Evolutionary conservation across 192 early-diverging fungal species (phyloP).

Genomic region (Dimargaris cristalligena): DNA sequence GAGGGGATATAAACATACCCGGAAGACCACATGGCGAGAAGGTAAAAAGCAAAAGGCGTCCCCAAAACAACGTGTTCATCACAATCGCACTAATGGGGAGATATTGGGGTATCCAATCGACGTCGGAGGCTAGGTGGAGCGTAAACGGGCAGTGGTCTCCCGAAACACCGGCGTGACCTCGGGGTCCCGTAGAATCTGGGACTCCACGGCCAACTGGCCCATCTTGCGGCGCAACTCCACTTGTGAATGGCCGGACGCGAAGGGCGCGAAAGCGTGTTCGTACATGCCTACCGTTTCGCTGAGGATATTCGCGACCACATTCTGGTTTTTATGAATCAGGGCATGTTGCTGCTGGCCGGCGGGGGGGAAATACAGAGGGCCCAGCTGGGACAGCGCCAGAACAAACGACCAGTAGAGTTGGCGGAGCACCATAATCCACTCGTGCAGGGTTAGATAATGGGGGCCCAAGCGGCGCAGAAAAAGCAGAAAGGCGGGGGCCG

Average conservation of each 20-base stretch:
- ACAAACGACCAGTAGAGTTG: slow-evolving; percentile 24
- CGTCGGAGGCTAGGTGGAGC: no score
- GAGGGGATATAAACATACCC: no score
- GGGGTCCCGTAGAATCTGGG: neutral
- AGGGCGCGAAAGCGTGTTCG: neutral
- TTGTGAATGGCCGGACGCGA: neutral
- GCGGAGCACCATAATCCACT: slow-evolving; percentile 24
- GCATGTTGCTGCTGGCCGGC: neutral
- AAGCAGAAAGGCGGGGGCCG: slow-evolving; percentile 4
- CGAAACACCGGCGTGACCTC: no score
- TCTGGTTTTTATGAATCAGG: neutral
- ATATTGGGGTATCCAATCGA: no score
- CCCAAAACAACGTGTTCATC: no score
- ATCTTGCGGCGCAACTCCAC: neutral
- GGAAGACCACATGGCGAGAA: no score
- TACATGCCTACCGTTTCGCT: neutral
- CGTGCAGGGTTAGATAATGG: slow-evolving; percentile 24
- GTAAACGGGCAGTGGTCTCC: no score
- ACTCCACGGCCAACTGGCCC: neutral
- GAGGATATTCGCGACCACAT: neutral
- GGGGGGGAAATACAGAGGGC: slow-evolving; percentile 25
- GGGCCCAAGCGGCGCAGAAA: slow-evolving; percentile 7
- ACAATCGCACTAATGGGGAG: no score
- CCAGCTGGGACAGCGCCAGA: slow-evolving; percentile 28
- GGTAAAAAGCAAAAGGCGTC: no score